Base-by-base conservation (phyloP, 495 filamentous ascomycete species). In the Penicillium soppii region DNA sequence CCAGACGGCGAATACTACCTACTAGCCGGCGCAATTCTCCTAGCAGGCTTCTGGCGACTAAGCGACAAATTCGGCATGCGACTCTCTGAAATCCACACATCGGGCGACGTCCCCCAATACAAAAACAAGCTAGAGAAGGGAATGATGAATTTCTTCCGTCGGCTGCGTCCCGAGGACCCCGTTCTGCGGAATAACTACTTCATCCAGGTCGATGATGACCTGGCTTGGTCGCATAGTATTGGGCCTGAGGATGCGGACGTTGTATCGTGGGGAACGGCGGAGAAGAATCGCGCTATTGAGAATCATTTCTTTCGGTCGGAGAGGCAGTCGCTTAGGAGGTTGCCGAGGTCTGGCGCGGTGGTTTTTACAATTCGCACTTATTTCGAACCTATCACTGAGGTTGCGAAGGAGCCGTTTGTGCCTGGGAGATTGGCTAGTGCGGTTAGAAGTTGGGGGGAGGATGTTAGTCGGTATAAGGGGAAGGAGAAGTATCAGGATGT, bases 1-100 rank as follows among this genome's bases (percentile, higher is more conserved):
- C 63, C 73, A 2, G 88, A 95, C 59, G 87, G 89, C 20, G 83
- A 92, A 65, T 95, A 96, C 70, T 89, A 92, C 67, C 82, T 95
- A 1, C 77, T 90, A 1, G 89, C 90, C 3, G 91, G 90, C 10
- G 78, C 85, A 5, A 85, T 94, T 44, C 75, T 95, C 8, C 77
- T 96, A 1, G 82, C 90, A 0, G 91, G 90, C 0, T 96, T 95
- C 73, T 95, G 90, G 91, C 82, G 89, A 7, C 79, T 95, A 5
- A 73, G 79, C 43, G 89, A 95, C 60, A 95, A 96, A 70, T 85
- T 88, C 65, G 87, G 87, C 7, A 94, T 96, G 91, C 74, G 78
- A 19, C 69, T 95, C 4, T 83, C 81, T 2, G 87, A 94, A 56
- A 94, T 96, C 63, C 91, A 96, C 62, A 90, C 87, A 0, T 83